Base-by-base conservation (phyloP, 306 rosid genomes). In the Parietaria judaica region DNA sequence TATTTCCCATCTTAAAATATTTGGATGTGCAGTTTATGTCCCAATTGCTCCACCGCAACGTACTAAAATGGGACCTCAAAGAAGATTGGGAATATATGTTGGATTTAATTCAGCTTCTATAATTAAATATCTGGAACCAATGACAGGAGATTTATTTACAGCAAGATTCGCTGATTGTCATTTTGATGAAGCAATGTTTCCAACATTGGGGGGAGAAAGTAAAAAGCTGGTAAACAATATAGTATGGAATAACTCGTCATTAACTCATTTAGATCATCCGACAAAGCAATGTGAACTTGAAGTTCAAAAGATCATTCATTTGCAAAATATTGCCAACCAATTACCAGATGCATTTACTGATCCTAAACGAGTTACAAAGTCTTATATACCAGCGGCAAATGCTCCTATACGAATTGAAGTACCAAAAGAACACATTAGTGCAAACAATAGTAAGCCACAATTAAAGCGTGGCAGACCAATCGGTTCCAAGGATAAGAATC, bases 271-370 rank as follows among this genome's bases (percentile, higher is more conserved):
- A 6, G 17, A 65, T 54, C 36, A 7, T 37, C 38, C 36, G 34
- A 64, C 68, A 3, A 14, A 36, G 6, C 11, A 66, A 66, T 66
- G 54, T 7, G 17, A 14, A 23, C 61, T n/a, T n/a, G 35, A 50
- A 58, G 34, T 44, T 47, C 38, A 59, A 51, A 49, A 14, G 35
- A 50, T 58, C 5, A 38, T 67, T 39, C 65, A 49, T 11, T 59
- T 67, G 4, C 34, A 47, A 50, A 58, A 14, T 36, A 23, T 68
- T 9, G 39, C 59, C 8, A 12, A 58, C 54, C 15, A 39, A 54
- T n/a, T 54, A 12, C 41, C 53, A n/a, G n/a, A 67, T 66, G 63
- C 47, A 67, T 46, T 67, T 8, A 57, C 36, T 14, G 31, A 54
- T 60, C 31, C 45, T 4, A 54, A 54, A 6, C 14, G 9, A 16